Evolutionary conservation across 768 basidiomycete species (phyloP).

Genomic region (Dentipellis sp.): DNA sequence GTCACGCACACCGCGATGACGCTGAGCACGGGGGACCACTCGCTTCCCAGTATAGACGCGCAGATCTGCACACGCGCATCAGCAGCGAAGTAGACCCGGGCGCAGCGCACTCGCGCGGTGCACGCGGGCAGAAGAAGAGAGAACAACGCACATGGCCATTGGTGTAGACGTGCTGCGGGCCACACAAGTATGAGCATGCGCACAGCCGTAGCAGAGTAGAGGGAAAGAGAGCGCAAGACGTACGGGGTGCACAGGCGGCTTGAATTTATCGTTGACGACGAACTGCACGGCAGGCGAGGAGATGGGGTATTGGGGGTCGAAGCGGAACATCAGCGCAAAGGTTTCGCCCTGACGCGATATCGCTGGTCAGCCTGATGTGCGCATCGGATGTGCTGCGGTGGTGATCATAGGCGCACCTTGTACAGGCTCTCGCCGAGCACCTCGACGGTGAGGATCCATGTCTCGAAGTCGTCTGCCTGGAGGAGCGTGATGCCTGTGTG

Average conservation of each 20-base stretch:
- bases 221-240: conserved; percentile 19
- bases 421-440: conserved; percentile 81
- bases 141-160: conserved; percentile 64
- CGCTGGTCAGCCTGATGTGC: background rate
- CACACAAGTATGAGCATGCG: conserved; percentile 5
- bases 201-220: background rate
- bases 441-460: conserved; percentile 73
- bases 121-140: background rate
- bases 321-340: conserved; percentile 74
- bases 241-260: conserved; percentile 77
- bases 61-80: conserved; percentile 50
- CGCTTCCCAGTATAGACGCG: conserved; percentile 80
- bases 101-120: background rate
- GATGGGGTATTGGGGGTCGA: conserved; percentile 77
- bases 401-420: conserved; percentile 40
- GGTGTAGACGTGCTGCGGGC: conserved; percentile 68
- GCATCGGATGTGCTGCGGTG: background rate
- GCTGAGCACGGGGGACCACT: conserved; percentile 86
- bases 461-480: conserved; percentile 67
- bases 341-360: conserved; percentile 50
- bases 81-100: background rate
- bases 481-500: conserved; percentile 60
- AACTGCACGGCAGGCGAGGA: conserved; percentile 85
- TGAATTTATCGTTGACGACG: conserved; percentile 50
- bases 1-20: conserved; percentile 78